Evolutionary conservation across 441 rosid species (phyloP), one percentile per base, ranked within the genome.

Genomic region (Gossypium davidsonii): DNA sequence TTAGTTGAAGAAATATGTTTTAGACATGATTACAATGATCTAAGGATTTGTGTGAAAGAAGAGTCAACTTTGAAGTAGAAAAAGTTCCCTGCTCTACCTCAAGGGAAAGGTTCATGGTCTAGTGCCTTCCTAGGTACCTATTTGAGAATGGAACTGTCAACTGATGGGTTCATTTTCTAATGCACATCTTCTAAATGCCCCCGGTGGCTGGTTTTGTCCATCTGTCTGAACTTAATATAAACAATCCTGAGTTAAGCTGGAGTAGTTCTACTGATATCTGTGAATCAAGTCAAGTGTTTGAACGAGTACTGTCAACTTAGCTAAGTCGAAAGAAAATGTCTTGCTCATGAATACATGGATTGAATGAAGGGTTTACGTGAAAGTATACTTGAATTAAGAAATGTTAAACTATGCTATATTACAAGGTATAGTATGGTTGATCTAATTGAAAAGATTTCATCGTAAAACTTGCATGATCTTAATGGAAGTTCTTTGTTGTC

Each of bases 401-500:
- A 44, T 3, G 65, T n/a, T 60, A 28, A 28, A 12, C 21, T 21
- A n/a, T 23, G 21, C 58, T 62, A 15, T 48, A 3, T 17, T 48
- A 21, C 37, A 14, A 25, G 21, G 8, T 34, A 34, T 6, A 34
- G 71, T 21, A 39, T 21, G 21, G 17, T 71, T 67, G 52, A 25
- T 49, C 39, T 58, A 23, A 14, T 28, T 12, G 42, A 5, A 26
- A 26, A 26, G 2, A 52, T 51, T 48, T 25, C 51, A 0, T 3
- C 14, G 1, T 68, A 53, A 7, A 8, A 25, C 17, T 68, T 46
- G 48, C 65, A 17, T 39, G 6, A 57, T 14, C 64, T 61, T 31
- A 39, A 26, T 61, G 73, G 28, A 46, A 73, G 74, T 72, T 18
- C 60, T 57, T 0, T 49, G 62, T 49, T 78, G 18, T 60, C 66